These are phyloP conservation scores for Calocybe gambosa DNA, from an alignment of 1,284 basidiomycete species.

Conservation along the genomic window DNA sequence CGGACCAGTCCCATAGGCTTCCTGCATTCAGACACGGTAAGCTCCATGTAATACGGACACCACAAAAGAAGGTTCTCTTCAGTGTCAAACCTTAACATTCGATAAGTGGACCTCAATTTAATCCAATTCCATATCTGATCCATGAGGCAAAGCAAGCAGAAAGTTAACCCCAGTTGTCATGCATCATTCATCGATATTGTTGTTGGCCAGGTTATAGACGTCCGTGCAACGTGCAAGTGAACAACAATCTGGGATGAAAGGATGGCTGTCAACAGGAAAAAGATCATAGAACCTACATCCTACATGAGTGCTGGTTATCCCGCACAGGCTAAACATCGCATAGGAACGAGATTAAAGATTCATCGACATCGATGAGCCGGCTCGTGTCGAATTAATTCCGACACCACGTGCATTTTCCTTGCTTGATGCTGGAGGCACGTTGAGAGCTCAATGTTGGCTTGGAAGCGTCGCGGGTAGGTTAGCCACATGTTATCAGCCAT, in stretches of 20 bases:
- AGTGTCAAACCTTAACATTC: conserved; percentile 4
- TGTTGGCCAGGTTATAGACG: background rate
- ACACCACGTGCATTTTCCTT: conserved; percentile 6
- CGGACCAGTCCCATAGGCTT: background rate
- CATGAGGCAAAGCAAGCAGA: conserved; percentile 11
- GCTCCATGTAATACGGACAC: conserved; percentile 2
- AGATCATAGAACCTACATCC: conserved; percentile 3
- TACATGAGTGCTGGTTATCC: conserved; percentile 4
- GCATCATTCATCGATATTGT: conserved; percentile 10
- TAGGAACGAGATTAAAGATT: background rate
- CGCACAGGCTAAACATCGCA: conserved; percentile 3
- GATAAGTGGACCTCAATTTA: background rate
- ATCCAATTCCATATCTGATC: conserved; percentile 2
- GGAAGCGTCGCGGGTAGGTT: conserved; percentile 1
- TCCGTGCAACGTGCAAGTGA: conserved; percentile 5
- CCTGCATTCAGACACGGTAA: background rate
- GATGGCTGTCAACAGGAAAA: background rate
- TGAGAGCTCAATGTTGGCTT: background rate
- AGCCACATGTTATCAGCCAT: background rate
- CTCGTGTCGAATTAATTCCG: conserved; percentile 2
- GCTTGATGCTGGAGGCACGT: background rate
- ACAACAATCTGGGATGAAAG: conserved; percentile 1
- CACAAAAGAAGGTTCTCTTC: conserved; percentile 3
- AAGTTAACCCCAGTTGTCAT: conserved; percentile 4
- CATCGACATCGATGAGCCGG: conserved; percentile 12